Base-by-base conservation (phyloP, 768 basidiomycete species). In the Kwoniella heveanensis region DNA sequence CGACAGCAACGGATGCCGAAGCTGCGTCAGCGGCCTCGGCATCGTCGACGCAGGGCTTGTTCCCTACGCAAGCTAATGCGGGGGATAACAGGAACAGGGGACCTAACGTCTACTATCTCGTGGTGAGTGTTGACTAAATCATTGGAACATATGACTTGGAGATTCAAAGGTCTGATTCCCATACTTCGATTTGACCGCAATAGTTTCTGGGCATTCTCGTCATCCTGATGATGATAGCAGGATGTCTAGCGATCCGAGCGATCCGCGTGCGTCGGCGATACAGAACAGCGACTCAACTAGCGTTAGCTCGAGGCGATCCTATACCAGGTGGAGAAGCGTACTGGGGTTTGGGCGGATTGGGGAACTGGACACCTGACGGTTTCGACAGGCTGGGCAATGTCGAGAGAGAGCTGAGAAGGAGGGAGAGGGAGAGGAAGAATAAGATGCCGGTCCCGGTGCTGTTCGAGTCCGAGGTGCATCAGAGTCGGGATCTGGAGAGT, bases 121-220 rank as follows among this genome's bases (percentile, higher is more conserved):
- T 76, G 17, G 74, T 76, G 54, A 66, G 73, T 75, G 39, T 19
- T 44, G 39, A 9, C n/a, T n/a, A n/a, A n/a, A n/a, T n/a, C n/a
- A n/a, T n/a, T n/a, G n/a, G n/a, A n/a, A n/a, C n/a, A n/a, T n/a
- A n/a, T n/a, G n/a, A n/a, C n/a, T n/a, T n/a, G n/a, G n/a, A 44
- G 17, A 44, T 10, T 44, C 39, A 19, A 3, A 44, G 36, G 17
- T 24, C 9, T 22, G 36, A 25, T 24, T 17, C n/a, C n/a, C n/a
- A 55, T 25, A 36, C 25, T 17, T 10, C 48, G 15, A 13, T 24
- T 21, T 4, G 29, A n/a, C 24, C 27, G 21, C 24, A 22, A 25
- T 29, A 76, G 74, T 76, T 76, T 57, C 70, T 76, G 1, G 74
- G 74, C 22, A 70, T 73, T 37, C 61, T 76, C 10, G 60, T 76